A percentile compares a stretch with the other conserved stretches of the same genome.
Conservation (phyloP, 257 asterid genomes). For the Anisodus acutangulus region DNA sequence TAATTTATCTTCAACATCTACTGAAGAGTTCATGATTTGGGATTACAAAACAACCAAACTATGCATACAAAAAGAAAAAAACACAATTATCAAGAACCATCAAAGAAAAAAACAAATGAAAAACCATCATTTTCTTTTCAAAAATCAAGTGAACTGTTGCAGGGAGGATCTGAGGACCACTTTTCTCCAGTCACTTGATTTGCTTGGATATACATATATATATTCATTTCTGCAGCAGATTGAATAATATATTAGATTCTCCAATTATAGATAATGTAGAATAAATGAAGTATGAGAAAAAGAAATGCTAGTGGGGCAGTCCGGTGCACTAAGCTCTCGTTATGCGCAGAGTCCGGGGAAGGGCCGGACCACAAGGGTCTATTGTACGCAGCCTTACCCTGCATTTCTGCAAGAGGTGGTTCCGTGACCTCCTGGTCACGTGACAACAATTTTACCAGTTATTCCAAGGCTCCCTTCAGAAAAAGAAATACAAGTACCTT, state of each 20-base stretch:
- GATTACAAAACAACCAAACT: slow-evolving; percentile 9
- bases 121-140: background rate
- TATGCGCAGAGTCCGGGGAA: too few relatives aligned
- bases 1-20: slow-evolving; percentile 18
- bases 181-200: slow-evolving; percentile 19
- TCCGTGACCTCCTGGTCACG: too few relatives aligned
- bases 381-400: too few relatives aligned
- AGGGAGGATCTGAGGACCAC: background rate
- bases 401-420: too few relatives aligned
- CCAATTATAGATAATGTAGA: background rate
- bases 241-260: background rate
- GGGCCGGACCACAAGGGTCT: too few relatives aligned
- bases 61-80: background rate
- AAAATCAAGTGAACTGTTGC: background rate
- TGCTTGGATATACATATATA: background rate
- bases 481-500: background rate
- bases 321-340: too few relatives aligned
- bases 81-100: background rate
- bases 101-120: background rate
- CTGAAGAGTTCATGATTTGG: background rate
- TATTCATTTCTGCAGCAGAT: slow-evolving; percentile 21
- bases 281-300: background rate
- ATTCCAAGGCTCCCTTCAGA: too few relatives aligned
- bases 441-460: too few relatives aligned
- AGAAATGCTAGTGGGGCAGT: background rate